Evolutionary conservation across 2,329 filamentous ascomycete species (phyloP), one percentile per base, ranked within the genome.

Genomic region (Rutstroemia sp.): DNA sequence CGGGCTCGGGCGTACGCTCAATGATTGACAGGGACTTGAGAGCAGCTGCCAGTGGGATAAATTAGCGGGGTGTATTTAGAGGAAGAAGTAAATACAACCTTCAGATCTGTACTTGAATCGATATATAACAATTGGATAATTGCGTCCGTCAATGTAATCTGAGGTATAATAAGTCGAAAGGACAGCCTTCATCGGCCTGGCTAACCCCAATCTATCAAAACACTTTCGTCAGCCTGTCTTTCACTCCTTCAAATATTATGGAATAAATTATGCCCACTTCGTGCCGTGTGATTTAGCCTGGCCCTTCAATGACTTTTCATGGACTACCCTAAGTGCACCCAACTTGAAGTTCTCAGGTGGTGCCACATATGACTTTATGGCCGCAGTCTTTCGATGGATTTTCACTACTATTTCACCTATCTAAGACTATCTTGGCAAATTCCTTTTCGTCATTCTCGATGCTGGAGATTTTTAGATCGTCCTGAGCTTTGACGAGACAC

Each of bases 81-180:
- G 10, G 4, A 3, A 27, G 12, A 21, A 9, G 5, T 3, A 9
- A 6, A 8, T n/a, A 17, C n/a, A 14, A 51, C 54, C 19, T 36
- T 38, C 7, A 2, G 54, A 51, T 21, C 48, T 49, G 14, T 46
- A 56, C 5, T 56, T 56, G 17, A 56, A 51, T 25, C 25, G 46
- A 34, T 34, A 56, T 4, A 56, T 3, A 2, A 48, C 48, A 21
- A 56, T 14, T 2, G 47, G 53, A 2, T 5, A 6, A 9, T 38
- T 25, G 12, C 4, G 0, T 25, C 53, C 47, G 3, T 56, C 53
- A 6, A 30, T 1, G 14, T 14, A n/a, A 2, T 9, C 2, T 34
- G n/a, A 5, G 0, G 0, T 1, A 2, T 1, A 30, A 2, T 5
- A 1, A 0, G 14, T 0, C 1, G 12, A 0, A 0, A 2, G 21